Percentiles rank a stretch among this genome's conserved stretches.
phyloP scores from a whole-genome alignment of 139 green algal species.

The Micractinium conductrix region DNA sequence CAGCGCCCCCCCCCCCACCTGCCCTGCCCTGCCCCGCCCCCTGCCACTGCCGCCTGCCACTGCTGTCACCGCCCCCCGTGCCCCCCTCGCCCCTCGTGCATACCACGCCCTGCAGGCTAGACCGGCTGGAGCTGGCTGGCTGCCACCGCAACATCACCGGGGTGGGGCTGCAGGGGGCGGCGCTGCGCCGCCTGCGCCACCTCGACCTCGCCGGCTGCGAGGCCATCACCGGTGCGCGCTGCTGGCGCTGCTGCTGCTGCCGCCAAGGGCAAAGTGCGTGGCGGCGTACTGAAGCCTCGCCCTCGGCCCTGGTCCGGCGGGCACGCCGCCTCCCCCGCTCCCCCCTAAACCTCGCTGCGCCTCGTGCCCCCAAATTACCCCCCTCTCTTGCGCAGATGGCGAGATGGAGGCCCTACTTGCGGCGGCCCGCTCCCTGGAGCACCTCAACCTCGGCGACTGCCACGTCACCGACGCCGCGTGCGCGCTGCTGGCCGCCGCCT shows the following conservation, averaged over 20 bases:
- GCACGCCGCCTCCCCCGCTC: no score
- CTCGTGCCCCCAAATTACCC: no score
- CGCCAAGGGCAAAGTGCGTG: no score
- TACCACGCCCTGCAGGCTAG: not conserved
- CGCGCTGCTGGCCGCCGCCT: slow-evolving; percentile 3
- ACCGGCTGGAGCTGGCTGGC: slow-evolving; percentile 15
- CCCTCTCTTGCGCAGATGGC: not conserved
- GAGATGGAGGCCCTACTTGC: slow-evolving; percentile 20
- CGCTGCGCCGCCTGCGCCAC: slow-evolving; percentile 1
- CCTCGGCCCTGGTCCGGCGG: no score
- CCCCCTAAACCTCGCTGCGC: no score
- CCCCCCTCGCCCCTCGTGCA: not conserved
- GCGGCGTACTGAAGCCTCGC: no score
- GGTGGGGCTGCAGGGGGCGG: not conserved
- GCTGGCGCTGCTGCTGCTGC: not conserved
- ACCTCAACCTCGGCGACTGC: slow-evolving; percentile 11
- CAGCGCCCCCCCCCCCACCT: not conserved
- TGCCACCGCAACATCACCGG: slow-evolving; percentile 32
- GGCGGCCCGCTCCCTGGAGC: not conserved
- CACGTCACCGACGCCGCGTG: slow-evolving; percentile 8
- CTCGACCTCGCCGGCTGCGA: slow-evolving; percentile 30
- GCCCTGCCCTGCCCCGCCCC: not conserved
- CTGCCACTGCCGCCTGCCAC: not conserved
- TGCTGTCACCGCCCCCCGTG: not conserved
- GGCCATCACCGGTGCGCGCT: slow-evolving; percentile 1